phyloP scores from a whole-genome alignment of 164 flowering plant species.

The Vitis riparia region DNA sequence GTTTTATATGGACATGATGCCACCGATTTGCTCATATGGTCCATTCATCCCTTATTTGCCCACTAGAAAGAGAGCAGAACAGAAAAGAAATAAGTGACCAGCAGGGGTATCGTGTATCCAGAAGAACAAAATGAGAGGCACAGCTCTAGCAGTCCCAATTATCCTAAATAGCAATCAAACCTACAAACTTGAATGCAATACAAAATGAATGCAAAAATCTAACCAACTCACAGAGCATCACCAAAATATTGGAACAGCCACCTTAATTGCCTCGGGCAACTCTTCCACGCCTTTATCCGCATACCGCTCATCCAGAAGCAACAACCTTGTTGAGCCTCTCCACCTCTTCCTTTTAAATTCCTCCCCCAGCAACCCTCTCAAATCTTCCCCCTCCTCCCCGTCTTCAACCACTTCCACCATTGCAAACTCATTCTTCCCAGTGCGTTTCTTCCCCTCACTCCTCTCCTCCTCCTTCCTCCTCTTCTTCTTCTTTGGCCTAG shows the following conservation, averaged over 20 bases:
- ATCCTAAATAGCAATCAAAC: neutral
- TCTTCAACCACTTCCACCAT: constrained; percentile 66
- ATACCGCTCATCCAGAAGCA: constrained; percentile 84
- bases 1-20: neutral
- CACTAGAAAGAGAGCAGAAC: neutral
- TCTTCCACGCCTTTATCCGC: constrained; percentile 42
- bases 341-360: constrained; percentile 58
- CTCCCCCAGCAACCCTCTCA: constrained; percentile 69
- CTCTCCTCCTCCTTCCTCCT: constrained; percentile 27
- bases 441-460: constrained; percentile 24
- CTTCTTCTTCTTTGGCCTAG: constrained; percentile 68
- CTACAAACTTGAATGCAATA: neutral
- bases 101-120: too few species aligned
- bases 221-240: constrained; percentile 27
- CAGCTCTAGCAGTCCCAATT: neutral
- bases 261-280: constrained; percentile 90
- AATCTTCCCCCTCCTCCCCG: constrained; percentile 43
- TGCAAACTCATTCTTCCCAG: constrained; percentile 41
- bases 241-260: constrained; percentile 33
- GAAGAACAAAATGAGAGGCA: neutral
- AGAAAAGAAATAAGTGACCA: too few species aligned
- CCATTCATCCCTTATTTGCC: neutral
- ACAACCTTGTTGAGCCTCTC: constrained; percentile 84
- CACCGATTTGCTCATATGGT: neutral
- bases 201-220: neutral